phyloP scores from a whole-genome alignment of 495 filamentous ascomycete genomes.

The Neurospora africana region DNA sequence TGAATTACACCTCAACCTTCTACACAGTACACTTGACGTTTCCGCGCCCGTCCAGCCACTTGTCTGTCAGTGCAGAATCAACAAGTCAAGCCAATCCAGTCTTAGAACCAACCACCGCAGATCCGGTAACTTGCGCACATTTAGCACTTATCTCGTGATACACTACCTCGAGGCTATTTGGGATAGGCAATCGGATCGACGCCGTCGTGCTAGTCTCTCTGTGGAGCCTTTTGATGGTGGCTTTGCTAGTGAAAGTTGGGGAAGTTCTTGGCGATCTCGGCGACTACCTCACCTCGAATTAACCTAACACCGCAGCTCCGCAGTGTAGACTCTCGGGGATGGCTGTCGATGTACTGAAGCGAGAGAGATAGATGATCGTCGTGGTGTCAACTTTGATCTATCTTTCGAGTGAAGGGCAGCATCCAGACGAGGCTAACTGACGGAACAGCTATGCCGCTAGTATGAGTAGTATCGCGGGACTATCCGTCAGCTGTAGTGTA shows the following conservation, averaged over 20 bases:
- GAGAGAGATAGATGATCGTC: background rate
- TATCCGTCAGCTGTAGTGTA: background rate
- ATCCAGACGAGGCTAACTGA: no score
- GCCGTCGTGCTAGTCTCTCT: background rate
- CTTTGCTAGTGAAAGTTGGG: background rate
- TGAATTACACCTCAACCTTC: background rate
- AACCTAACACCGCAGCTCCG: background rate
- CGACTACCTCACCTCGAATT: background rate
- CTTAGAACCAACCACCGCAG: background rate
- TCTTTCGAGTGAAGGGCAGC: background rate
- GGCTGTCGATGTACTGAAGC: background rate
- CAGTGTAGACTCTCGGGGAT: background rate
- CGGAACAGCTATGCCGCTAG: background rate
- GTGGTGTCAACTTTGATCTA: background rate
- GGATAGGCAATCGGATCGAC: background rate
- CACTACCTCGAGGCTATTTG: background rate
- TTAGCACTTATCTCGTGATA: background rate
- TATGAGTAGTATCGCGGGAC: background rate
- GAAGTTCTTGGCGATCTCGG: background rate
- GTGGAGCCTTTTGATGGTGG: background rate
- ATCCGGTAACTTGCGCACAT: background rate
- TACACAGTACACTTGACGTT: background rate
- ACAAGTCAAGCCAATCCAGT: background rate
- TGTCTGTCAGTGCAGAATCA: background rate
- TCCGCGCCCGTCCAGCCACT: background rate